Conservation (phyloP, 768 basidiomycete species). For the Agaricus sinodeliciosus region DNA sequence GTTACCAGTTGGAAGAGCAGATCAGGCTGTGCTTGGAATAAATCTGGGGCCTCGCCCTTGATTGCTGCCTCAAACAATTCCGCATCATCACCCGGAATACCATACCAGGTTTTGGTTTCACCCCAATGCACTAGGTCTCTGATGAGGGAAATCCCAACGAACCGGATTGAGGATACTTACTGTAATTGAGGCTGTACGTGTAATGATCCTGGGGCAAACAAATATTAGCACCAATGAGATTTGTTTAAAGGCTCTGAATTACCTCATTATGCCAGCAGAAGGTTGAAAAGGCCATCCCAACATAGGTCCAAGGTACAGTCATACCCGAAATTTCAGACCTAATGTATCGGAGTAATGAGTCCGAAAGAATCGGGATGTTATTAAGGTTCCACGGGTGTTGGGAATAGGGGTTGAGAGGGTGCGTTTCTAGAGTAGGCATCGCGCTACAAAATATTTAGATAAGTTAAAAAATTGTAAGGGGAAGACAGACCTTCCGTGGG, state of each 20-base stretch:
- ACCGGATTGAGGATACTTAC: slow-evolving; percentile 38
- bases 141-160: slow-evolving; percentile 15
- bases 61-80: slow-evolving; percentile 97
- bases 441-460: slow-evolving; percentile 44
- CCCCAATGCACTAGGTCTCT: slow-evolving; percentile 86
- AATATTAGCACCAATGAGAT: neutral
- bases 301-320: slow-evolving; percentile 99
- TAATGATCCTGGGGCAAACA: slow-evolving; percentile 74
- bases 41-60: slow-evolving; percentile 89
- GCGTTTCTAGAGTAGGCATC: slow-evolving; percentile 92
- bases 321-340: slow-evolving; percentile 99
- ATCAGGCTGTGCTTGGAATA: slow-evolving; percentile 97
- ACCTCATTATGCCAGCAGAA: slow-evolving; percentile 99
- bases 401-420: slow-evolving; percentile 81
- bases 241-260: slow-evolving; percentile 13
- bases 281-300: slow-evolving; percentile 98
- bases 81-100: slow-evolving; percentile 91
- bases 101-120: slow-evolving; percentile 99
- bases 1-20: slow-evolving; percentile 97
- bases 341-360: slow-evolving; percentile 93
- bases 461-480: neutral
- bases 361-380: slow-evolving; percentile 89
- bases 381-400: slow-evolving; percentile 97
- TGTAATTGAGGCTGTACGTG: slow-evolving; percentile 93
- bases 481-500: slow-evolving; percentile 79